Conservation (phyloP, 257 asterid genomes). For the Agastache rugosa region DNA sequence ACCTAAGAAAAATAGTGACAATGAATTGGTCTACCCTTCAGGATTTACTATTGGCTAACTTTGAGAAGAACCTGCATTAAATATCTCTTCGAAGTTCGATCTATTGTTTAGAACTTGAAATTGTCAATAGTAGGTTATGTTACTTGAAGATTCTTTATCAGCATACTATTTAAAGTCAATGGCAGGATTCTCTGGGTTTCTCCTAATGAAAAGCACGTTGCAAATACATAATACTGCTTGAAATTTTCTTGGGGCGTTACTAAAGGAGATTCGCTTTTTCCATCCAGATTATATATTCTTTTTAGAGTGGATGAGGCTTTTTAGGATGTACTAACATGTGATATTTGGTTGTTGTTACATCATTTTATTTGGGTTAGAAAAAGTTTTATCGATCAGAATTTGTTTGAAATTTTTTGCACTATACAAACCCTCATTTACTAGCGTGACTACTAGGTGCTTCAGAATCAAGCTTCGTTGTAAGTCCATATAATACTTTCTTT, state of each 20-base stretch:
- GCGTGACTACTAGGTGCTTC: background rate
- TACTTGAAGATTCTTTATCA: background rate
- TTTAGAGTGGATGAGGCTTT: background rate
- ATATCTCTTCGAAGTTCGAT: background rate
- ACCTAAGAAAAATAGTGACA: background rate
- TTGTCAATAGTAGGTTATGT: background rate
- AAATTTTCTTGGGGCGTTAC: background rate
- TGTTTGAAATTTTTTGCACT: background rate
- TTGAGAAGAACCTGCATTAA: background rate
- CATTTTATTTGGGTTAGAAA: too few species aligned
- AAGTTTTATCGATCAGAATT: too few species aligned
- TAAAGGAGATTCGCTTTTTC: background rate
- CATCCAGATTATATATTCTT: background rate
- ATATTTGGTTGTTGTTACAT: too few species aligned
- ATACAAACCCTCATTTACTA: constrained; percentile 4
- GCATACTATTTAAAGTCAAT: background rate
- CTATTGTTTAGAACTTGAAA: background rate
- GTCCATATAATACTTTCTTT: too few species aligned
- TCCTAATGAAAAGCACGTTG: background rate
- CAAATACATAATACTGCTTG: background rate
- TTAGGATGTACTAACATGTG: too few species aligned
- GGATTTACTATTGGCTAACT: background rate
- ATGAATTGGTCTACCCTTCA: background rate
- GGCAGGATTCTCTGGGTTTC: background rate
- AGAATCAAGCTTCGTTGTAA: background rate